A percentile compares a stretch with the other conserved stretches of the same genome.
Evolutionary conservation across 139 green algal species (phyloP).

Genomic region (Coelastrella sp.): DNA sequence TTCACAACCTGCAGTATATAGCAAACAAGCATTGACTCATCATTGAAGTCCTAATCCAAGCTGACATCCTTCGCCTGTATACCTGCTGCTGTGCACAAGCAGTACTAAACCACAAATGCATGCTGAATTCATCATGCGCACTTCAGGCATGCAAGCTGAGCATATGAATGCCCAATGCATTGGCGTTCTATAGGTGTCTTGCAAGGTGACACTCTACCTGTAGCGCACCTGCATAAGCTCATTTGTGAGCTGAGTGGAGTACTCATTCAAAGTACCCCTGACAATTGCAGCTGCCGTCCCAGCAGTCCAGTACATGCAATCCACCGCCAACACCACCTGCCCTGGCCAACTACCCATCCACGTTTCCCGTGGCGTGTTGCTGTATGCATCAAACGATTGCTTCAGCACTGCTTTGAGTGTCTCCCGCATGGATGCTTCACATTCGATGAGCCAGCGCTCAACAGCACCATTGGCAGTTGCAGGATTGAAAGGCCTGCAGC

Average conservation of each 20-base stretch:
- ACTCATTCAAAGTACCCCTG: constrained; percentile 58
- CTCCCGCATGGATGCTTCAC: constrained; percentile 77
- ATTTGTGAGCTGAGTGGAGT: constrained; percentile 74
- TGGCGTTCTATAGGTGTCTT: too few relatives aligned
- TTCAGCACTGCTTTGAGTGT: constrained; percentile 64
- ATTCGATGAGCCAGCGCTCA: constrained; percentile 89
- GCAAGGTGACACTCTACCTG: too few relatives aligned
- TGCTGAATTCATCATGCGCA: too few relatives aligned
- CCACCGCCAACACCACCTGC: constrained; percentile 60
- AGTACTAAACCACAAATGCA: too few relatives aligned
- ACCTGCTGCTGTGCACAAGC: too few relatives aligned
- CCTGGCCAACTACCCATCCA: constrained; percentile 79
- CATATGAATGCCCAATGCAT: too few relatives aligned
- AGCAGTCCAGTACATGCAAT: constrained; percentile 85
- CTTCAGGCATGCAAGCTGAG: too few relatives aligned
- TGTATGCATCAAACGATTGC: constrained; percentile 72
- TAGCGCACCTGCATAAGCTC: constrained; percentile 75
- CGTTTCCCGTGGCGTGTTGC: constrained; percentile 63
- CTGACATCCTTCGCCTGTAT: too few relatives aligned
- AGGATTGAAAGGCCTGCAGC: constrained; percentile 76
- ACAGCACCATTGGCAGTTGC: constrained; percentile 62
- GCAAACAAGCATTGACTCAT: not conserved
- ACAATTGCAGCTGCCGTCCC: constrained; percentile 73
- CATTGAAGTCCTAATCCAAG: too few relatives aligned
- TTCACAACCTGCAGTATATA: constrained; percentile 63